Conservation (phyloP, 495 filamentous ascomycete species). For the Hypoxylon trugodes region DNA sequence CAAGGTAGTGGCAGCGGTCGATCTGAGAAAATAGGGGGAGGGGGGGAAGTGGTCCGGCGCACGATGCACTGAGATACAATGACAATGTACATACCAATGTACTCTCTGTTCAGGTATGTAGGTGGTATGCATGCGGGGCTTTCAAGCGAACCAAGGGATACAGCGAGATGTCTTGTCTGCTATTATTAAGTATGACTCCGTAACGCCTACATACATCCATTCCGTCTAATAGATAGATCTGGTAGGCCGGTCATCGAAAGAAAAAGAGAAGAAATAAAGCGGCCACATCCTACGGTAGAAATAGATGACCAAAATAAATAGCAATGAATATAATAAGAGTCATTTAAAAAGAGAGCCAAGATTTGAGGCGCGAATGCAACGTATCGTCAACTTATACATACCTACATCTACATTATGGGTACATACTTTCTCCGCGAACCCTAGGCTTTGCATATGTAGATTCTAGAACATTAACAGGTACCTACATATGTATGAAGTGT, state of each 20-base stretch:
- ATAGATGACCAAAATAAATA: too few species aligned
- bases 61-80: too few species aligned
- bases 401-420: neutral
- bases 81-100: too few species aligned
- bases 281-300: too few species aligned
- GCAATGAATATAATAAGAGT: neutral
- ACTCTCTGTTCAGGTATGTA: conserved; percentile 4
- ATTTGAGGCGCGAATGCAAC: conserved; percentile 11
- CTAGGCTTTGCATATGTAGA: conserved; percentile 14
- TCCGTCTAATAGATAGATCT: conserved; percentile 13
- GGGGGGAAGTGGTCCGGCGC: conserved; percentile 1
- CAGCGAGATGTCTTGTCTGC: neutral
- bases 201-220: neutral
- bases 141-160: conserved; percentile 31
- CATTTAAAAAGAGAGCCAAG: conserved; percentile 10
- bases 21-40: conserved; percentile 19
- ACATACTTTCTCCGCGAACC: conserved; percentile 17
- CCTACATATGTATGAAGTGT: neutral
- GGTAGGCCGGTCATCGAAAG: neutral
- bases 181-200: conserved; percentile 37
- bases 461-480: neutral
- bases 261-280: neutral
- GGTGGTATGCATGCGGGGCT: conserved; percentile 32
- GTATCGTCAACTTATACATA: conserved; percentile 10
- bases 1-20: conserved; percentile 16